These are phyloP conservation scores for Sporopachydermia lactativora DNA, from an alignment of 805 yeast genomes.

Conservation along the genomic window DNA sequence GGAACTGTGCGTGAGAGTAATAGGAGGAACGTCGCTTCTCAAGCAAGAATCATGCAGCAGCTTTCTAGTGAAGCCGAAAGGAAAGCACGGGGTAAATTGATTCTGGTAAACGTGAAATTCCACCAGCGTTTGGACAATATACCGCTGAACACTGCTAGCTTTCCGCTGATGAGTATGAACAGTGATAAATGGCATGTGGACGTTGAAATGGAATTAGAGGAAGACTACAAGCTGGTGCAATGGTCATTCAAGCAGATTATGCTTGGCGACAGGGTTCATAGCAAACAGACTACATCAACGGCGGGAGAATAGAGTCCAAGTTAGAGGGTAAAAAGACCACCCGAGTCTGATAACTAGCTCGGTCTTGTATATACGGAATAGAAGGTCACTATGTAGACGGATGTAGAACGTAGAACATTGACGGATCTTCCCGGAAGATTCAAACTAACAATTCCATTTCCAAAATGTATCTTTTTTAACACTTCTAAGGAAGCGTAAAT, in stretches of 20 bases:
- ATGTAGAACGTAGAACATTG: too few species aligned
- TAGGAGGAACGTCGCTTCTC: too few species aligned
- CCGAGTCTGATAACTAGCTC: background rate
- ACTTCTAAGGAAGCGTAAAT: too few species aligned
- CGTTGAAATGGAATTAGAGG: background rate
- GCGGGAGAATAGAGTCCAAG: background rate
- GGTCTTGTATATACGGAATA: background rate
- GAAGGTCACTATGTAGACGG: too few species aligned
- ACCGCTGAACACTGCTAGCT: background rate
- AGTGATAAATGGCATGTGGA: background rate
- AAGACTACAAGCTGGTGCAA: too few species aligned
- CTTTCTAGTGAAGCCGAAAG: background rate
- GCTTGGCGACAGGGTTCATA: too few species aligned
- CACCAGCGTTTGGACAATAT: background rate
- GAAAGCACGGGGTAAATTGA: background rate
- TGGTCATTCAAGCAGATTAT: background rate
- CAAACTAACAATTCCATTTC: too few species aligned
- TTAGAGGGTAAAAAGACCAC: background rate
- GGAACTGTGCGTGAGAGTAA: background rate
- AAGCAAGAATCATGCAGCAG: background rate
- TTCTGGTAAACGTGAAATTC: background rate
- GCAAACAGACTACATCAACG: background rate
- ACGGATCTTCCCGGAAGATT: too few species aligned
- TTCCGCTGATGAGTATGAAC: background rate
- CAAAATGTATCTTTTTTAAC: too few species aligned